Evolutionary conservation across 2,329 filamentous ascomycete species (phyloP).

Genomic region (Aphanocladium album): DNA sequence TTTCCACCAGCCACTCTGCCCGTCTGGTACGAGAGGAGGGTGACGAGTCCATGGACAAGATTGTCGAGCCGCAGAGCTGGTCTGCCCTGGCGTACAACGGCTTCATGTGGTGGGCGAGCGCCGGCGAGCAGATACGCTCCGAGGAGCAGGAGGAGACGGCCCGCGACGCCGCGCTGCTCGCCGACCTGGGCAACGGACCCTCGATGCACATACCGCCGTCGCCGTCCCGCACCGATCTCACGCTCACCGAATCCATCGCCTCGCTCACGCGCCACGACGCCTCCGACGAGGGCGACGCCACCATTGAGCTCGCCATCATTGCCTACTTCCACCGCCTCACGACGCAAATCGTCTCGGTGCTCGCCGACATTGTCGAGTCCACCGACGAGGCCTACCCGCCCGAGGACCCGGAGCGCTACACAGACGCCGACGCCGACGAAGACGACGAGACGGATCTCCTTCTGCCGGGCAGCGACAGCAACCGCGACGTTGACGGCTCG

Average conservation of each 20-base stretch:
- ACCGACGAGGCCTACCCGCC: conserved; percentile 37
- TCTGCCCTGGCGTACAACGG: conserved; percentile 71
- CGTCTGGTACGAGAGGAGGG: conserved; percentile 30
- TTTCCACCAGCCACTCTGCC: conserved; percentile 23
- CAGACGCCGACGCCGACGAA: conserved; percentile 26
- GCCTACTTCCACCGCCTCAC: conserved; percentile 79
- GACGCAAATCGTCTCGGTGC: conserved; percentile 54
- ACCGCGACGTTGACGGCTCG: conserved; percentile 21
- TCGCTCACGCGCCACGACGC: conserved; percentile 36
- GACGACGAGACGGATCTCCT: conserved; percentile 29
- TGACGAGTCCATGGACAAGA: conserved; percentile 47
- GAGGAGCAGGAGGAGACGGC: conserved; percentile 55
- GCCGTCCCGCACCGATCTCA: conserved; percentile 25
- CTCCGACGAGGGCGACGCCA: conserved; percentile 35
- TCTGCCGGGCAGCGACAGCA: conserved; percentile 23
- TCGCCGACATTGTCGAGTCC: conserved; percentile 56
- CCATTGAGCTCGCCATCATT: conserved; percentile 65
- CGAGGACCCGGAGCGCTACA: conserved; percentile 19
- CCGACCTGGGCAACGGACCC: conserved; percentile 39
- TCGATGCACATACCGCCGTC: conserved; percentile 25
- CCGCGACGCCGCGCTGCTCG: conserved; percentile 51
- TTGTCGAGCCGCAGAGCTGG: conserved; percentile 63
- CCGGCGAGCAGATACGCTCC: conserved; percentile 63
- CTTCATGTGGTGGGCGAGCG: conserved; percentile 88
- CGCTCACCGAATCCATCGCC: conserved; percentile 39